These are phyloP conservation scores for Ogataea polymorpha DNA, from an alignment of 805 yeast species.

Conservation along the genomic window DNA sequence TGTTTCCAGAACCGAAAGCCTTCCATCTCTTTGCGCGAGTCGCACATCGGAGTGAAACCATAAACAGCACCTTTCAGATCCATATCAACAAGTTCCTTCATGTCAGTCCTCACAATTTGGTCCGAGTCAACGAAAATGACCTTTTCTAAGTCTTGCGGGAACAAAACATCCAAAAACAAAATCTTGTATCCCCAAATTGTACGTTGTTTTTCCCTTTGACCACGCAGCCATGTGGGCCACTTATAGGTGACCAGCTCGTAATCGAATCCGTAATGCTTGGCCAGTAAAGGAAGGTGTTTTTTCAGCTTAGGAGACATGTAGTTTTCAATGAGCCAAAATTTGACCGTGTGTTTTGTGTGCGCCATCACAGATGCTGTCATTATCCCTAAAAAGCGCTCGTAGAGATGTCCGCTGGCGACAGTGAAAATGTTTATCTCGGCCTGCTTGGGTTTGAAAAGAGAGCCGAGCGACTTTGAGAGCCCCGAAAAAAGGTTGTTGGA, in stretches of 20 bases:
- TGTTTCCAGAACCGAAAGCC: slow-evolving; percentile 89
- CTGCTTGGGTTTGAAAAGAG: slow-evolving; percentile 24
- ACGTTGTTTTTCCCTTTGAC: slow-evolving; percentile 74
- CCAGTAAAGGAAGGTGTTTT: slow-evolving; percentile 54
- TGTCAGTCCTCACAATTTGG: slow-evolving; percentile 73
- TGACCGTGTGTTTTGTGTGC: slow-evolving; percentile 61
- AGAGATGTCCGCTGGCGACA: slow-evolving; percentile 77
- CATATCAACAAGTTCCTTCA: slow-evolving; percentile 61
- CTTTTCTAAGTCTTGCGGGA: slow-evolving; percentile 72
- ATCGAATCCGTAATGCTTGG: slow-evolving; percentile 57
- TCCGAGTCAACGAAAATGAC: slow-evolving; percentile 87
- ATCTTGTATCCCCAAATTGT: slow-evolving; percentile 88
- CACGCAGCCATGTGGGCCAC: slow-evolving; percentile 90
- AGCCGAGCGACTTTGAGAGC: neutral
- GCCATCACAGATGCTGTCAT: slow-evolving; percentile 77
- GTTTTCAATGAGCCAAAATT: slow-evolving; percentile 85
- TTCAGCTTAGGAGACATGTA: slow-evolving; percentile 72
- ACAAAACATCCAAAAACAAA: slow-evolving; percentile 78
- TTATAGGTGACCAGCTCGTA: slow-evolving; percentile 79
- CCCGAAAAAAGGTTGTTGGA: neutral
- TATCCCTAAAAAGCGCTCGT: slow-evolving; percentile 70
- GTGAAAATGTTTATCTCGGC: slow-evolving; percentile 79
- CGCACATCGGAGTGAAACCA: slow-evolving; percentile 86
- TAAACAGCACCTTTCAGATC: slow-evolving; percentile 82
- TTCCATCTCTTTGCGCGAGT: slow-evolving; percentile 73